Evolutionary conservation across 129 eudicot species (phyloP).

Genomic region (Helianthus annuus): HanXRQr2.0-SUNRISE NC_035445.2:83306209-83306708

Average conservation of each 20-base stretch:
- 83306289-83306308: neutral
- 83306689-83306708: slow-evolving; percentile 24
- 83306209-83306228: neutral
- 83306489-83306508: slow-evolving; percentile 8
- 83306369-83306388: slow-evolving; percentile 21
- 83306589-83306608: slow-evolving; percentile 9
- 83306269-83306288: neutral
- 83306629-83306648: slow-evolving; percentile 39
- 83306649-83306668: slow-evolving; percentile 45
- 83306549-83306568: slow-evolving; percentile 37
- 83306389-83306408: too few species aligned
- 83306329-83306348: slow-evolving; percentile 31
- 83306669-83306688: slow-evolving; percentile 29
- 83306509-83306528: slow-evolving; percentile 20
- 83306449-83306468: neutral
- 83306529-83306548: slow-evolving; percentile 22
- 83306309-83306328: neutral
- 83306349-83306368: slow-evolving; percentile 34
- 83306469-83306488: slow-evolving; percentile 15
- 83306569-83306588: slow-evolving; percentile 19
- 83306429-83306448: neutral
- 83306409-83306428: neutral
- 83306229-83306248: slow-evolving; percentile 5
- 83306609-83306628: slow-evolving; percentile 28
- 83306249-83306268: neutral